A percentile compares a stretch with the other conserved stretches of the same genome.
These are phyloP conservation scores for Kondoa subrosea DNA, from an alignment of 768 basidiomycete species.

Conservation along the genomic window DNA sequence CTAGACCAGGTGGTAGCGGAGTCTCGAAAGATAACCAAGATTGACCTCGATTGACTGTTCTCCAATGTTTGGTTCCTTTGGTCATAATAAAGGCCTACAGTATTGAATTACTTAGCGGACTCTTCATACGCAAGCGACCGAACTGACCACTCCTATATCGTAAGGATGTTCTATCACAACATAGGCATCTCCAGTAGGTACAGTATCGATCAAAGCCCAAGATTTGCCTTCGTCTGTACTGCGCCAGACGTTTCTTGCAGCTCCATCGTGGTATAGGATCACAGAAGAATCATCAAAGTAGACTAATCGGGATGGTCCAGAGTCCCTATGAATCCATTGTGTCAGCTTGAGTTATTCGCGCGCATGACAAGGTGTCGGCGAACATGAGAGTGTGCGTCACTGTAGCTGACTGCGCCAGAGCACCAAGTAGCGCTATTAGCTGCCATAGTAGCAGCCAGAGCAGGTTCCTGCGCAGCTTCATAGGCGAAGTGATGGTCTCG, in stretches of 20 bases:
- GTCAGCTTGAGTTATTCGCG: background rate
- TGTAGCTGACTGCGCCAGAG: background rate
- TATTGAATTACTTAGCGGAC: background rate
- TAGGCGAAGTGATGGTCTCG: no score
- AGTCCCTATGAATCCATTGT: background rate
- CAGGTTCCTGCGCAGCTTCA: background rate
- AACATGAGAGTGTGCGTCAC: background rate
- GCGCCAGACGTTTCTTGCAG: slow-evolving; percentile 52
- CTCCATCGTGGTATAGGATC: slow-evolving; percentile 66
- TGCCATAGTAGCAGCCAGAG: no score
- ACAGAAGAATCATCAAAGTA: slow-evolving; percentile 90
- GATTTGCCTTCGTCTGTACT: slow-evolving; percentile 74
- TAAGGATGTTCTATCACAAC: slow-evolving; percentile 77
- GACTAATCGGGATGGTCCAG: slow-evolving; percentile 22
- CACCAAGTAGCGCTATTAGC: no score
- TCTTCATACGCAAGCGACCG: slow-evolving; percentile 5
- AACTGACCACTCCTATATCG: slow-evolving; percentile 53
- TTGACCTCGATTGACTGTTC: slow-evolving; percentile 70
- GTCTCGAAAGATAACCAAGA: slow-evolving; percentile 71
- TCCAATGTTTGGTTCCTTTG: slow-evolving; percentile 57
- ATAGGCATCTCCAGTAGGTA: slow-evolving; percentile 44
- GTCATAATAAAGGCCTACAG: slow-evolving; percentile 73
- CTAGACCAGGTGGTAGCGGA: slow-evolving; percentile 44
- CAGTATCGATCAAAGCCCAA: slow-evolving; percentile 41
- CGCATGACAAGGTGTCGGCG: background rate